Evolutionary conservation across 306 rosid species (phyloP), one percentile per base, ranked within the genome.

Genomic region (Dalbergia cochinchinensis): DNA sequence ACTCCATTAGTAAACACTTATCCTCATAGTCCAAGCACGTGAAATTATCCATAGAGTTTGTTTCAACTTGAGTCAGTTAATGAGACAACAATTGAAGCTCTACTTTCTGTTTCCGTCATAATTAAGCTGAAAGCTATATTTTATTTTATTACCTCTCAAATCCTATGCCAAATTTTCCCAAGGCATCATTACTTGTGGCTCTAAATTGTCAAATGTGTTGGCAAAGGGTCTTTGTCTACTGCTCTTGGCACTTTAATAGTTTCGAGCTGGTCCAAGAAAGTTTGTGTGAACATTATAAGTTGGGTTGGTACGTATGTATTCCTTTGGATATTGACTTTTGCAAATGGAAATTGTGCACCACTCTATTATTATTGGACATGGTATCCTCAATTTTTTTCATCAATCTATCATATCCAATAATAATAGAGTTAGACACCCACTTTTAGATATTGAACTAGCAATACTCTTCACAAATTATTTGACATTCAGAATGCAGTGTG

Each of bases 181-280:
- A 65, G 44, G 54, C 71, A 87, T 84, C 78, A 87, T 87, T 78
- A 42, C 77, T 60, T 48, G 83, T 69, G 22, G 35, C 66, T 81
- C 33, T 54, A 65, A 61, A 55, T 81, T 65, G 84, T 87, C 90
- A 84, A 83, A 78, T 81, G 64, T 78, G 84, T 81, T 74, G 82
- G 73, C 66, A 78, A 55, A 81, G 78, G 45, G 55, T 51, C 76
- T 55, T 31, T 64, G 7, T 64, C 58, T 41, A 69, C 74, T 84
- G 82, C 74, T 73, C 14, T 20, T 73, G 64, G 16, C 76, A 83
- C 86, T 83, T 51, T 39, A 80, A 80, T 83, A 70, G 72, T 86
- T 62, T 55, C 57, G 72, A 77, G 76, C 51, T 59, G 35, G 44
- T 31, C 22, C 64, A 7, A 8, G 53, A 69, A 79, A 70, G 50